phyloP scores from a whole-genome alignment of 2,329 filamentous ascomycete species.

The Corynespora cassiicola region DNA sequence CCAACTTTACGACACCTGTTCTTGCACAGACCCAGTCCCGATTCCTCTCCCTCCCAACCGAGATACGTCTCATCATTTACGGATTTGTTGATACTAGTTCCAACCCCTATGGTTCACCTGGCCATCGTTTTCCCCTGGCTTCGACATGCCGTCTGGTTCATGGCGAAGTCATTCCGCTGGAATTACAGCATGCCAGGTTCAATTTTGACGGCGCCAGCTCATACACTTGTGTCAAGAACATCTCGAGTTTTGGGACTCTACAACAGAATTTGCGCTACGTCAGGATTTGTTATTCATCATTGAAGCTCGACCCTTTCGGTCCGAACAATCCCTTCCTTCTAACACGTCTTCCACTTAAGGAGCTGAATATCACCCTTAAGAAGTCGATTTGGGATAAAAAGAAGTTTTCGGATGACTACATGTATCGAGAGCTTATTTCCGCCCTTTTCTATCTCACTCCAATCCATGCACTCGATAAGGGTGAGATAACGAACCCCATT shows the following conservation, averaged over 20 bases:
- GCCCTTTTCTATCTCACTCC: constrained; percentile 5
- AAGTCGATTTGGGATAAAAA: no score
- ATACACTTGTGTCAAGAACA: not conserved
- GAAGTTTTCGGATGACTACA: not conserved
- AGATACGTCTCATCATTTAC: no score
- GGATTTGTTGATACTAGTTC: no score
- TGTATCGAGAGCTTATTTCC: constrained; percentile 7
- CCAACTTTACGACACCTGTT: no score
- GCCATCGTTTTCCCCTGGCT: no score
- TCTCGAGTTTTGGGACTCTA: constrained; percentile 3
- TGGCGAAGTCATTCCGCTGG: constrained; percentile 6
- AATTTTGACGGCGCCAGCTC: not conserved
- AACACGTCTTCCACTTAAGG: constrained; percentile 6
- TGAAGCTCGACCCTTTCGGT: constrained; percentile 4
- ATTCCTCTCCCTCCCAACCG: not conserved
- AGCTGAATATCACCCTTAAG: constrained; percentile 9
- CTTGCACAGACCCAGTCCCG: no score
- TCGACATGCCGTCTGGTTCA: constrained; percentile 12
- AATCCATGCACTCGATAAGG: not conserved
- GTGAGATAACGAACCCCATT: not conserved
- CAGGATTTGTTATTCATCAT: constrained; percentile 2
- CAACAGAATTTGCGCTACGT: constrained; percentile 9
- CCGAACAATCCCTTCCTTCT: constrained; percentile 14
- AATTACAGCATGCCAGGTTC: constrained; percentile 1
- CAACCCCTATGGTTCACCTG: no score